phyloP scores from a whole-genome alignment of 306 rosid species.

The Citrullus colocynthis region DNA sequence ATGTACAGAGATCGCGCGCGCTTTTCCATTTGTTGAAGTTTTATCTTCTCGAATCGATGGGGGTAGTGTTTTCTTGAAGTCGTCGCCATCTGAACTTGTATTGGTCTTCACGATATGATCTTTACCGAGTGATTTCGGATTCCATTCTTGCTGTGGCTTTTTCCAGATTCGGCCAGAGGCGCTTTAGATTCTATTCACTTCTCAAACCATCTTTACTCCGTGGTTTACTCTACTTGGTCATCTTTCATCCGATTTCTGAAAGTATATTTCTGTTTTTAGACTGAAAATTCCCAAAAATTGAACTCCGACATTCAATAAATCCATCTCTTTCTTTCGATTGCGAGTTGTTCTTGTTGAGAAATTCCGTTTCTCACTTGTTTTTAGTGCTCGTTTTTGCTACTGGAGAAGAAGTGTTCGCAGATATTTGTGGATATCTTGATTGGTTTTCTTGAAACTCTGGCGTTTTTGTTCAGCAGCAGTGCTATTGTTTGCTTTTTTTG shows the following conservation, averaged over 20 bases:
- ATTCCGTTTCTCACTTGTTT: too few species aligned
- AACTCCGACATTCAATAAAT: background rate
- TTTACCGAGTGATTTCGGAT: background rate
- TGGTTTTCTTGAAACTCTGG: background rate
- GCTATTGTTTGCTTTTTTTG: background rate
- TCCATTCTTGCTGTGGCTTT: background rate
- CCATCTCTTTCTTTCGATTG: background rate
- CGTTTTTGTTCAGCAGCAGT: background rate
- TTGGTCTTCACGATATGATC: background rate
- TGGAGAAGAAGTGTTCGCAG: background rate
- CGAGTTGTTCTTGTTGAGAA: background rate
- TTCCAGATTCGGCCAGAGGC: background rate
- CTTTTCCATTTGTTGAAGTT: background rate
- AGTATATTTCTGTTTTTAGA: background rate
- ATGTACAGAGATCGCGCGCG: background rate
- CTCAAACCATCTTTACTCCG: background rate
- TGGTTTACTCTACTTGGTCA: background rate
- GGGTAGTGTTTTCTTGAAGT: background rate
- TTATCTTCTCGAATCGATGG: background rate
- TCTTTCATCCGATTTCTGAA: background rate
- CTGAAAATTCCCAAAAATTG: background rate
- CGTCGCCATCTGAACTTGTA: background rate
- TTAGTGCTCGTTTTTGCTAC: background rate
- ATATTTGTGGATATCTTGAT: background rate
- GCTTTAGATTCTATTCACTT: slow-evolving; percentile 3